Conservation (phyloP, 2,329 filamentous ascomycete genomes). For the Pestalotiopsis sp. region DNA sequence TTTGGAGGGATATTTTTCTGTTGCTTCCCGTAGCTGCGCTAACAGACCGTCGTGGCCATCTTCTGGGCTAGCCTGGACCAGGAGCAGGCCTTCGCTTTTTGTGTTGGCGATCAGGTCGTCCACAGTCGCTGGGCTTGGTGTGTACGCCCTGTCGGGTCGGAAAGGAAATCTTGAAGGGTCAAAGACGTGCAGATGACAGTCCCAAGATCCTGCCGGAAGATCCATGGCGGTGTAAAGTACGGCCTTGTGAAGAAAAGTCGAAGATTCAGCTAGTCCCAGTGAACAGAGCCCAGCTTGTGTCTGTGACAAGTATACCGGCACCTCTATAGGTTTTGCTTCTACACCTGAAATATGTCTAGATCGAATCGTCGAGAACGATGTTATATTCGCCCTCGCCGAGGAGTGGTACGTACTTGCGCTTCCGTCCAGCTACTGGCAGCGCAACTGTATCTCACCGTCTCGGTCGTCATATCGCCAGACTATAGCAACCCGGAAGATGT, state of each 20-base stretch:
- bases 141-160: not conserved
- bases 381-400: too few species aligned
- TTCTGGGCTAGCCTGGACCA: slow-evolving; percentile 2
- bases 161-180: not conserved
- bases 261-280: not conserved
- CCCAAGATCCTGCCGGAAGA: not conserved
- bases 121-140: not conserved
- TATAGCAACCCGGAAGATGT: too few species aligned
- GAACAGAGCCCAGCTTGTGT: too few species aligned
- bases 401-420: too few species aligned
- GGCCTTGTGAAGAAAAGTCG: not conserved
- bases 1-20: not conserved
- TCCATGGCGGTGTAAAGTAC: not conserved
- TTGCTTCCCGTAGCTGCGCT: not conserved
- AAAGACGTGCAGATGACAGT: slow-evolving; percentile 1
- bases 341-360: too few species aligned
- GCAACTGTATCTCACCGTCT: too few species aligned
- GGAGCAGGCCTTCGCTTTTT: not conserved
- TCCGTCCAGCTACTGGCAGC: too few species aligned
- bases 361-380: too few species aligned
- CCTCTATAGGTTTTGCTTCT: too few species aligned
- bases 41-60: not conserved
- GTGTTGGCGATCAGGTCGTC: not conserved
- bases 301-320: too few species aligned
- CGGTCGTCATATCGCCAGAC: too few species aligned